Percentiles rank a stretch among this genome's conserved stretches.
These are phyloP conservation scores for Colletotrichum neosansevieriae DNA, from an alignment of 2,329 filamentous ascomycete species.

Conservation along the genomic window DNA sequence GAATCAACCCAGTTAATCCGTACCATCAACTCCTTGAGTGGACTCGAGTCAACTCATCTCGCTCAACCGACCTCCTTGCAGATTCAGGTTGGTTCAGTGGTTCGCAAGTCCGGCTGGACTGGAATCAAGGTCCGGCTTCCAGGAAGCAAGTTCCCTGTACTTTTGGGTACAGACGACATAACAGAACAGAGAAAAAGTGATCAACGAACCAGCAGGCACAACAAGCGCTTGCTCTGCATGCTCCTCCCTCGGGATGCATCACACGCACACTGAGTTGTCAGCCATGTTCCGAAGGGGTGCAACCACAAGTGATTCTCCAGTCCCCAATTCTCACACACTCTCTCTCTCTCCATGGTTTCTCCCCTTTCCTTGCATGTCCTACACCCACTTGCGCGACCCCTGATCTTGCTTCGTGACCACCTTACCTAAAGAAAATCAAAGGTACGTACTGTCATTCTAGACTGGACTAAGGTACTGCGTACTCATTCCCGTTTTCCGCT, in stretches of 20 bases:
- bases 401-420: conserved; percentile 21
- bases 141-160: not conserved
- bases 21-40: conserved; percentile 11
- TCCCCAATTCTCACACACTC: too few relatives aligned
- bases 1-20: conserved; percentile 27
- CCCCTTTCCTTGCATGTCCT: conserved; percentile 34
- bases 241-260: not conserved
- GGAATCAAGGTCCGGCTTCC: conserved; percentile 4
- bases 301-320: conserved; percentile 22
- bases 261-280: conserved; percentile 16
- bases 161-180: not conserved
- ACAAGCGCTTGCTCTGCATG: conserved; percentile 14
- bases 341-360: conserved; percentile 19
- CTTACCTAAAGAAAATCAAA: not conserved
- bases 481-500: conserved; percentile 25
- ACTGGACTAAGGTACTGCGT: not conserved
- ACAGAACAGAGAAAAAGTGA: not conserved
- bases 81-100: conserved; percentile 17
- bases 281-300: not conserved
- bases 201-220: conserved; percentile 1
- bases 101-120: not conserved
- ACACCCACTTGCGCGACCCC: conserved; percentile 20
- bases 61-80: conserved; percentile 37
- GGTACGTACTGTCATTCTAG: conserved; percentile 24
- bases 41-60: conserved; percentile 37